Evolutionary conservation across 768 basidiomycete species (phyloP), one percentile per base, ranked within the genome.

Genomic region (Mycena floridula): DNA sequence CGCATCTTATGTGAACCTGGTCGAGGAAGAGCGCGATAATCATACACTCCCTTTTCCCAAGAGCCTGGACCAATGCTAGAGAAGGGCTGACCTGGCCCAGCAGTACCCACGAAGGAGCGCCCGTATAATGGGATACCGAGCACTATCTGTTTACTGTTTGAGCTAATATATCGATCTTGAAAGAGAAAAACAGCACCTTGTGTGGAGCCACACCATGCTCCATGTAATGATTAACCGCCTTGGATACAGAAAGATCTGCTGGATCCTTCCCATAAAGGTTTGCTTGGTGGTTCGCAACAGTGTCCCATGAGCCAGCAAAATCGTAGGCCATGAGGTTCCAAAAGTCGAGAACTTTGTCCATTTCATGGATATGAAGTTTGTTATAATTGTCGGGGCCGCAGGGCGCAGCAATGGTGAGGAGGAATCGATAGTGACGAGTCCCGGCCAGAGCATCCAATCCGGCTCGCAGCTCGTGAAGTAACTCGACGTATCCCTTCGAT

Each of bases 261-360:
- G 84, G 70, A 8, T 79, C 71, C 0, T 74, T 77, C 0, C 83
- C 84, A 52, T 76, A 85, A 13, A 98, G 55, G 49, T 88, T 91
- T 2, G 96, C 92, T 64, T 97, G 95, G 59, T 98, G 82, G 53
- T 82, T 80, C 4, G 85, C 77, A 44, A 74, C 56, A 15, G 56
- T 47, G 53, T 88, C 86, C 85, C 85, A 89, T 18, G 85, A 86
- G 20, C 87, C 86, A 49, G 85, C 77, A 54, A 85, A 90, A 59
- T 90, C 89, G 52, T 91, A 90, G 1, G 85, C 82, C 96, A 99
- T 99, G 61, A 99, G 65, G 59, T 99, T 98, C 94, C 93, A 98
- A 61, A 97, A 93, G 56, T 91, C 88, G 20, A 99, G 80, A 46
- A 76, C 82, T 47, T 72, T 72, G 59, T 93, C 85, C 94, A 99